Percentiles rank a stretch among this genome's conserved stretches.
phyloP scores from a whole-genome alignment of 192 early-diverging fungal species.

The Podila minutissima region DNA sequence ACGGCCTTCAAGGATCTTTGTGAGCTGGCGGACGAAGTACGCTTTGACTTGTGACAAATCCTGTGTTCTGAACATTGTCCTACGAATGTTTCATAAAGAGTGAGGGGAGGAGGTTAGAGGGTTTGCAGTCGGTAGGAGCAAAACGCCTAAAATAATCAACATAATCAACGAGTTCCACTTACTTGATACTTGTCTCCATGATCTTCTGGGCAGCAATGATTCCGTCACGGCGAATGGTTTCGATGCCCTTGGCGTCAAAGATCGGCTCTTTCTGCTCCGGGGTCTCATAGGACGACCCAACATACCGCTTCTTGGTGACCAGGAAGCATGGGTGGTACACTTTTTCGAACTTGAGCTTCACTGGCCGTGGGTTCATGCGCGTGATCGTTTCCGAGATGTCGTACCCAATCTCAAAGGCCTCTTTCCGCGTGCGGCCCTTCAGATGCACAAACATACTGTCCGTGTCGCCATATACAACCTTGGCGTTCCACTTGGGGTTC shows the following conservation, averaged over 20 bases:
- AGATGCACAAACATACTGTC: conserved; percentile 90
- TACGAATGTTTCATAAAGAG: conserved; percentile 9
- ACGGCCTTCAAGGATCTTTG: conserved; percentile 73
- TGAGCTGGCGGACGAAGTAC: conserved; percentile 77
- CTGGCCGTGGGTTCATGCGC: conserved; percentile 75
- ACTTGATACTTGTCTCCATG: conserved; percentile 80
- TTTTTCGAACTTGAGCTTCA: conserved; percentile 96
- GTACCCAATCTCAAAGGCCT: conserved; percentile 84
- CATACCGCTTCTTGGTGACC: conserved; percentile 94
- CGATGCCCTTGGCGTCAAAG: conserved; percentile 97
- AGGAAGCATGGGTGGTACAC: conserved; percentile 91
- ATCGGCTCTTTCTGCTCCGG: conserved; percentile 69
- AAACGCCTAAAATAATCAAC: neutral
- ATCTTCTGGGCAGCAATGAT: conserved; percentile 82
- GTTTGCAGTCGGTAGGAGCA: neutral
- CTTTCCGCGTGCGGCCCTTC: conserved; percentile 70
- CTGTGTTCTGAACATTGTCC: conserved; percentile 81
- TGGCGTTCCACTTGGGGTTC: conserved; percentile 71
- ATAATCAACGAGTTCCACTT: conserved; percentile 15
- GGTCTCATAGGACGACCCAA: conserved; percentile 85
- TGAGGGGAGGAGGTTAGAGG: neutral
- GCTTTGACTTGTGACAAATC: conserved; percentile 84
- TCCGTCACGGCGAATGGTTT: conserved; percentile 92
- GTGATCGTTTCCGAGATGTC: conserved; percentile 86
- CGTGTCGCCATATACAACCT: conserved; percentile 95